Conservation (phyloP, 352 stramenopile species). For the Phytophthora podocarpi region DNA sequence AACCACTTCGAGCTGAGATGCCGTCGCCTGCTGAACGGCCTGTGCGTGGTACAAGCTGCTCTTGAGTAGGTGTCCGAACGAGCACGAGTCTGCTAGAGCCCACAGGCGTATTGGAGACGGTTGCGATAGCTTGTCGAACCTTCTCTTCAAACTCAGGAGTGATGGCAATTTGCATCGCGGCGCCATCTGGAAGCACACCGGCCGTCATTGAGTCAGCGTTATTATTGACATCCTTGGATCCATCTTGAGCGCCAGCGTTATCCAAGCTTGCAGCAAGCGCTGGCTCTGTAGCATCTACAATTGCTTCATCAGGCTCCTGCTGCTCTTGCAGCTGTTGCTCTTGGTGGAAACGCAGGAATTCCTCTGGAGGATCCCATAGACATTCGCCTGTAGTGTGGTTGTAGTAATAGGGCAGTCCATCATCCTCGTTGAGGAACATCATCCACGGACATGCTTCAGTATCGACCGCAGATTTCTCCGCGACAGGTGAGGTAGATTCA, state of each 20-base stretch:
- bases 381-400: conserved; percentile 62
- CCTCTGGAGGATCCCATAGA: conserved; percentile 65
- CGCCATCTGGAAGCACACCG: background rate
- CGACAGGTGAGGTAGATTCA: background rate
- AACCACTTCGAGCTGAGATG: conserved; percentile 5
- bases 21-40: background rate
- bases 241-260: background rate
- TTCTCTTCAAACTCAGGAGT: conserved; percentile 65
- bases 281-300: background rate
- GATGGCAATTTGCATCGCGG: conserved; percentile 12
- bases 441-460: conserved; percentile 49
- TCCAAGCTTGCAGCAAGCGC: background rate
- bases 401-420: conserved; percentile 75
- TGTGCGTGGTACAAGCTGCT: conserved; percentile 19
- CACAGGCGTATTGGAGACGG: conserved; percentile 47
- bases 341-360: conserved; percentile 53
- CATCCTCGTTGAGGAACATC: conserved; percentile 72
- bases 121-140: conserved; percentile 51
- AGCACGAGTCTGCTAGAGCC: conserved; percentile 49
- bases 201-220: background rate
- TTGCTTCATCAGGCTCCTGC: background rate
- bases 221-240: too few species aligned
- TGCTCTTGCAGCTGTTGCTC: conserved; percentile 19
- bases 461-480: background rate
- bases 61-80: conserved; percentile 44